These are phyloP conservation scores for Phytophthora pistaciae DNA, from an alignment of 352 stramenopile genomes.

Conservation along the genomic window DNA sequence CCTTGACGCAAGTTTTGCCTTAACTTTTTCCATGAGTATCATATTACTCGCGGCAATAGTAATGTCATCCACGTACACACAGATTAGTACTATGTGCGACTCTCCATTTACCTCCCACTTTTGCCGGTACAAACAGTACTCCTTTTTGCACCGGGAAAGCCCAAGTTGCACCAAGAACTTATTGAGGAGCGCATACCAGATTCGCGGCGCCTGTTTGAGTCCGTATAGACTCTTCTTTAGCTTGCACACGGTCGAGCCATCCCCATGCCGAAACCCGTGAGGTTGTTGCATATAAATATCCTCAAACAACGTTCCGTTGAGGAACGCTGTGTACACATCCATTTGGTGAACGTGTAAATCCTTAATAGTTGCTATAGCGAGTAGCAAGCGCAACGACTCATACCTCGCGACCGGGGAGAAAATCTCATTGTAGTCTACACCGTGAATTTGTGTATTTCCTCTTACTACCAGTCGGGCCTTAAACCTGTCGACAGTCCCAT, in stretches of 20 bases:
- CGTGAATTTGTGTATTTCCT: constrained; percentile 8
- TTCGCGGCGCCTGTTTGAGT: not conserved
- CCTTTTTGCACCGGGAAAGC: constrained; percentile 16
- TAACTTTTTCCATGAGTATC: not conserved
- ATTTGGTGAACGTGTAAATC: not conserved
- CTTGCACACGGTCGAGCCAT: not conserved
- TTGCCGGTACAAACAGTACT: constrained; percentile 1
- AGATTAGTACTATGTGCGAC: not conserved
- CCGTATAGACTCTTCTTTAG: not conserved
- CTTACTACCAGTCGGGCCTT: constrained; percentile 1
- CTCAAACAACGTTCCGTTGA: not conserved
- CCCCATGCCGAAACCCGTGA: not conserved
- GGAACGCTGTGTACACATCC: not conserved
- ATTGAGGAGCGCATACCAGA: constrained; percentile 1
- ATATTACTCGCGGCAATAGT: not conserved
- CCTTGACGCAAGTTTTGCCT: not conserved
- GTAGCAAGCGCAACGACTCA: not conserved
- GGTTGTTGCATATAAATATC: not conserved
- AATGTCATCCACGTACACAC: not conserved
- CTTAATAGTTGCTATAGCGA: not conserved
- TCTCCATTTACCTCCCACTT: constrained; percentile 3
- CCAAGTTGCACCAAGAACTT: constrained; percentile 12
- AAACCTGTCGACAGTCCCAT: not conserved
- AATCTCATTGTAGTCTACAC: constrained; percentile 6
- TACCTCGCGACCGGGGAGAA: not conserved